phyloP scores from a whole-genome alignment of 768 basidiomycete genomes.

The Mycena rosella region DNA sequence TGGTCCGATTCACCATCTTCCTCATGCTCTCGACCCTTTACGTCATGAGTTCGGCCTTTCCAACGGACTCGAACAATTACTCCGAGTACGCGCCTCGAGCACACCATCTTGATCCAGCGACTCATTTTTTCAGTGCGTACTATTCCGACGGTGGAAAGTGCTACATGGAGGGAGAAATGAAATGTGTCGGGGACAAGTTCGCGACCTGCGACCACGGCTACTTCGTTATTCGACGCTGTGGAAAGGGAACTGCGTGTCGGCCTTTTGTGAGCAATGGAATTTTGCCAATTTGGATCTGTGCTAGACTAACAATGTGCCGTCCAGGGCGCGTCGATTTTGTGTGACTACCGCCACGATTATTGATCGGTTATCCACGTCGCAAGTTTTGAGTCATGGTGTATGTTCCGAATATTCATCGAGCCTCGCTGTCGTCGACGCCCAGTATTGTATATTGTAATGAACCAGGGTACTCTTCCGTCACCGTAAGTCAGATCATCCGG shows the following conservation, averaged over 20 bases:
- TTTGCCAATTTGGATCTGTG: not conserved
- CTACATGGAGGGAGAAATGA: conserved; percentile 13
- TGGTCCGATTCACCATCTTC: not conserved
- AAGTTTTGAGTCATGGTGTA: conserved; percentile 2
- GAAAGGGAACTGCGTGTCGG: conserved; percentile 12
- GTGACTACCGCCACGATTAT: conserved; percentile 9
- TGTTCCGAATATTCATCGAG: conserved; percentile 1
- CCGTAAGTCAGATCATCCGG: too few relatives aligned
- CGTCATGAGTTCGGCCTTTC: too few relatives aligned
- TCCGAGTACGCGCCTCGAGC: conserved; percentile 1
- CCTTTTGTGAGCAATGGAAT: conserved; percentile 1
- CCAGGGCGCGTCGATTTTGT: conserved; percentile 10
- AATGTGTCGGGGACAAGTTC: too few relatives aligned
- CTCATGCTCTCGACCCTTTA: too few relatives aligned
- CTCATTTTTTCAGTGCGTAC: not conserved
- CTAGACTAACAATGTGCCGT: not conserved
- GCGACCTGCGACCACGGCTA: too few relatives aligned
- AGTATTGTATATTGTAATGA: conserved; percentile 7
- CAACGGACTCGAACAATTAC: conserved; percentile 2
- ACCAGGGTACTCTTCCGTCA: not conserved
- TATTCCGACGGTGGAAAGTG: conserved; percentile 10
- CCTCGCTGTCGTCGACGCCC: not conserved
- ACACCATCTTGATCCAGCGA: not conserved
- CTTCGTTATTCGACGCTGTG: too few relatives aligned
- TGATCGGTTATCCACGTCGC: conserved; percentile 2